A percentile compares a stretch with the other conserved stretches of the same genome.
Evolutionary conservation across 371 early-diverging fungal species (phyloP).

Genomic region (Mortierella sp.): DNA sequence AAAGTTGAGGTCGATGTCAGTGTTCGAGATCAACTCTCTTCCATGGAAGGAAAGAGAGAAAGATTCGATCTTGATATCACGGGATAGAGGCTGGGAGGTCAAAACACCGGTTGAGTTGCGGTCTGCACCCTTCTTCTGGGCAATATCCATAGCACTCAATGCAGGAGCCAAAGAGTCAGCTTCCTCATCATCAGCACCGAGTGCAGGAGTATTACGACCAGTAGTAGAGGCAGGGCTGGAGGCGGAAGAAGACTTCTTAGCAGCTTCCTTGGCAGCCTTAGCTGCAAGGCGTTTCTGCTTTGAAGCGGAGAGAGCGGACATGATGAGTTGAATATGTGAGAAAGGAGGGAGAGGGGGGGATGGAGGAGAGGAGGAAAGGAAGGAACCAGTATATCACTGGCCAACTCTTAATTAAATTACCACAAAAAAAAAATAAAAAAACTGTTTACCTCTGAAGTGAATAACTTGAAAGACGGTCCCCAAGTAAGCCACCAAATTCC

Average conservation of each 20-base stretch:
- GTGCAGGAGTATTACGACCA: constrained; percentile 48
- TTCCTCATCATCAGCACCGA: constrained; percentile 16
- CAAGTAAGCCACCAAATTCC: constrained; percentile 1
- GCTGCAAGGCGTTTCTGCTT: constrained; percentile 89
- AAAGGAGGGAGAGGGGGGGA: constrained; percentile 3
- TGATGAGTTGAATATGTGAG: constrained; percentile 7
- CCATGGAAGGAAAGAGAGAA: constrained; percentile 95
- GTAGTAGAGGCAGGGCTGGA: constrained; percentile 58
- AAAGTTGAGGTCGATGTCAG: constrained; percentile 97
- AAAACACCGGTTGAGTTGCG: constrained; percentile 94
- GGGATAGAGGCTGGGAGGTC: constrained; percentile 90
- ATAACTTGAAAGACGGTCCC: constrained; percentile 2
- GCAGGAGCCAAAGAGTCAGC: constrained; percentile 29
- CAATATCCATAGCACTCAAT: constrained; percentile 46
- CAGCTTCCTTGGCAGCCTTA: constrained; percentile 72
- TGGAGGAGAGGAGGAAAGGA: constrained; percentile 6
- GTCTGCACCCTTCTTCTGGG: constrained; percentile 64
- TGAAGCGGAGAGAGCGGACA: constrained; percentile 70
- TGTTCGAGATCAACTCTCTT: constrained; percentile 92
- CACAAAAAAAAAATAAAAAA: constrained; percentile 1
- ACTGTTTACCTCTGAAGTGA: background rate
- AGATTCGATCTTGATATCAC: constrained; percentile 97
- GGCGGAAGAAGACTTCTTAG: constrained; percentile 48
- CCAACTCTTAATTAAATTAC: background rate
- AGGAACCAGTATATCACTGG: constrained; percentile 1